phyloP scores from a whole-genome alignment of 2,329 filamentous ascomycete genomes.

The Hirsutella rhossiliensis region DNA sequence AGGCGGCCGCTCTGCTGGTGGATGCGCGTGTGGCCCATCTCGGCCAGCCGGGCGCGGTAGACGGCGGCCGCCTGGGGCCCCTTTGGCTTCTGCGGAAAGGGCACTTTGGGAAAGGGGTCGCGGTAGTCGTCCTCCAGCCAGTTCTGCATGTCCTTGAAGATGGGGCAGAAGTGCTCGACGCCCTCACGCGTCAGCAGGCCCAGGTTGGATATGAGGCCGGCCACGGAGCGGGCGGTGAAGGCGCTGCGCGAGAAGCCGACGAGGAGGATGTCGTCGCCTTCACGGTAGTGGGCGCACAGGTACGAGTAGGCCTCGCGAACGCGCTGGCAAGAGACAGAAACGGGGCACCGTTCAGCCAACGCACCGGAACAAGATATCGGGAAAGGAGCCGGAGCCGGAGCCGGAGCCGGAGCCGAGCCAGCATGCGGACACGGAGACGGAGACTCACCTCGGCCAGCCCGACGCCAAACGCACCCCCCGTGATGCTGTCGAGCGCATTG shows the following conservation, averaged over 20 bases:
- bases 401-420: no score
- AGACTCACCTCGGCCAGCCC: constrained; percentile 37
- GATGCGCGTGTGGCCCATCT: constrained; percentile 31
- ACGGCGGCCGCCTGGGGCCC: constrained; percentile 25
- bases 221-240: constrained; percentile 45
- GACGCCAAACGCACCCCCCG: constrained; percentile 41
- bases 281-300: constrained; percentile 47
- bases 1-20: constrained; percentile 24
- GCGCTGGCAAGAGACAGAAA: constrained; percentile 19
- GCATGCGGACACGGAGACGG: no score
- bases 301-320: constrained; percentile 52
- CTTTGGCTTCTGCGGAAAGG: constrained; percentile 36
- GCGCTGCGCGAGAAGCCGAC: constrained; percentile 47
- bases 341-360: not conserved
- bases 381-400: no score
- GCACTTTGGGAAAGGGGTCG: constrained; percentile 33
- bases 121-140: constrained; percentile 33
- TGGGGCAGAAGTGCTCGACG: constrained; percentile 40
- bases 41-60: constrained; percentile 32
- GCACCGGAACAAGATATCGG: not conserved
- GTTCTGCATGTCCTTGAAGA: constrained; percentile 45
- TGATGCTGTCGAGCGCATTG: constrained; percentile 34
- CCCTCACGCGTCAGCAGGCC: constrained; percentile 41
- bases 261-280: constrained; percentile 44
- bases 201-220: constrained; percentile 37